Percentiles rank a stretch among this genome's conserved stretches.
phyloP scores from a whole-genome alignment of 2,329 filamentous ascomycete species.

The Aureobasidium musti region DNA sequence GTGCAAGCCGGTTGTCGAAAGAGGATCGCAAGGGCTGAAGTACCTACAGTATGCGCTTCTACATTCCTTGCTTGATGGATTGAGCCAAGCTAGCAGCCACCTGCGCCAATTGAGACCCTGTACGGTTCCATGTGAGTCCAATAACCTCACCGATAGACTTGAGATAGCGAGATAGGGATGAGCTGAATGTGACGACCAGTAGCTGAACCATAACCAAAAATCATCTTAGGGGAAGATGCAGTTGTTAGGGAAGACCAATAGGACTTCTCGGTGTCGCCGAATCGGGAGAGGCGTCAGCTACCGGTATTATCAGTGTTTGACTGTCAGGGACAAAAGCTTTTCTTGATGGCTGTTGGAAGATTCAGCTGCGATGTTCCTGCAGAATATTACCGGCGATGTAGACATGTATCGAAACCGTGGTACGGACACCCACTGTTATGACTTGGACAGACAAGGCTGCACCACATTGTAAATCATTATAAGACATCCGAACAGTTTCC shows the following conservation, averaged over 20 bases:
- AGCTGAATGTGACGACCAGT: background rate
- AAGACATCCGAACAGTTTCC: background rate
- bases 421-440: background rate
- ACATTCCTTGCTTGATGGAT: background rate
- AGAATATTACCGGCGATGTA: background rate
- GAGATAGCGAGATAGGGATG: background rate
- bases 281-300: background rate
- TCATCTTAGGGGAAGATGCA: background rate
- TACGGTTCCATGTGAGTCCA: too few relatives aligned
- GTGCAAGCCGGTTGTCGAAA: background rate
- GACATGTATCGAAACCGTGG: background rate
- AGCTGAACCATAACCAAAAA: background rate
- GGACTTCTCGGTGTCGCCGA: background rate
- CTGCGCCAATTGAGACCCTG: background rate
- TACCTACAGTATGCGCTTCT: background rate
- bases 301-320: background rate
- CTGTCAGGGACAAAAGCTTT: background rate
- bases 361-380: background rate
- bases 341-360: background rate
- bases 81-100: background rate
- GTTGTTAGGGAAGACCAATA: background rate
- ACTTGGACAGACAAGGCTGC: background rate
- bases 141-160: background rate
- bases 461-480: background rate
- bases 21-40: background rate